phyloP scores from a whole-genome alignment of 129 eudicot genomes.

The Flaveria linearis region DNA sequence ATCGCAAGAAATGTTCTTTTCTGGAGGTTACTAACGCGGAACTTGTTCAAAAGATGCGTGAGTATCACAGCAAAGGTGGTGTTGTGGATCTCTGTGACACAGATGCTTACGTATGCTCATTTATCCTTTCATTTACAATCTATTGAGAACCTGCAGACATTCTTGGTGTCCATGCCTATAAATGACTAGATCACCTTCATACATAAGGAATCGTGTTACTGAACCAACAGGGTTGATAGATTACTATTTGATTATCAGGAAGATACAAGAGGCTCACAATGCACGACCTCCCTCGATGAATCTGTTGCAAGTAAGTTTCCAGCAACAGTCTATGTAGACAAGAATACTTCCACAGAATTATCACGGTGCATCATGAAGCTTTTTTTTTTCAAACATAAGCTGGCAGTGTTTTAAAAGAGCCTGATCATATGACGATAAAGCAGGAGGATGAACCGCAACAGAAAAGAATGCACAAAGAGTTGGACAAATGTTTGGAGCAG shows the following conservation, averaged over 20 bases:
- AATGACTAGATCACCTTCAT: neutral
- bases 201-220: neutral
- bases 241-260: slow-evolving; percentile 42
- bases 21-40: slow-evolving; percentile 21
- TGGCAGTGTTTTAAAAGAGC: slow-evolving; percentile 8
- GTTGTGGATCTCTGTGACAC: slow-evolving; percentile 37
- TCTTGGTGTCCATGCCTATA: neutral
- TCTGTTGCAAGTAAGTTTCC: slow-evolving; percentile 33
- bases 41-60: slow-evolving; percentile 33
- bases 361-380: slow-evolving; percentile 16
- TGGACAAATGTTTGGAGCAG: slow-evolving; percentile 68
- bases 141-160: neutral
- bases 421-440: slow-evolving; percentile 32
- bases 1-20: slow-evolving; percentile 45
- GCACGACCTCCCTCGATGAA: slow-evolving; percentile 15
- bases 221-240: neutral
- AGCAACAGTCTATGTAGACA: neutral
- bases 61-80: slow-evolving; percentile 49
- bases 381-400: neutral
- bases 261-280: slow-evolving; percentile 23
- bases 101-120: slow-evolving; percentile 44
- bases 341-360: slow-evolving; percentile 1
- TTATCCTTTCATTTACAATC: slow-evolving; percentile 6
- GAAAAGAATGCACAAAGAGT: slow-evolving; percentile 65
- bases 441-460: slow-evolving; percentile 69